Evolutionary conservation across 345 rosid species (phyloP), one percentile per base, ranked within the genome.

Genomic region (Acer saccharum): DNA sequence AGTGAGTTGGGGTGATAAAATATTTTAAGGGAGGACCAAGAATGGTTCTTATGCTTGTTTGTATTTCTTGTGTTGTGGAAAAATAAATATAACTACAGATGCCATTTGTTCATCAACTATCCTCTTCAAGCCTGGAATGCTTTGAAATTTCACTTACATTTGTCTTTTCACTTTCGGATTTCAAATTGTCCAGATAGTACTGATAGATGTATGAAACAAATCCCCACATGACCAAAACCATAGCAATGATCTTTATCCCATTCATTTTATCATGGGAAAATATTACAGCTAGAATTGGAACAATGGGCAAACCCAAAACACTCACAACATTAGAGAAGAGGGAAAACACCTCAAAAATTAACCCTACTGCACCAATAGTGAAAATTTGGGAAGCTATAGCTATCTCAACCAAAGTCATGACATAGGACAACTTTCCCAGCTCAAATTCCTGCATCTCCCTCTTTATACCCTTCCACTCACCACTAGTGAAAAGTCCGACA

Each of bases 221-320:
- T 7, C 90, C 98, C 95, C 90, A 88, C 7, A 81, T 44, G 14
- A 90, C 92, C 79, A 92, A 54, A 68, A 85, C 76, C 90, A 94
- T 82, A 12, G 91, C 75, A 61, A 88, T 83, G 4, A 67, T 87
- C 81, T 90, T 91, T 17, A 89, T 76, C 9, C 91, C 90, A 32
- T 83, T 81, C 94, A 93, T 88, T 71, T 82, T 81, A 55, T 90
- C 89, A 23, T 83, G 83, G 76, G 89, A 87, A 65, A 88, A 76
- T 76, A 89, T 81, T 61, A 89, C 85, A 13, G 91, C 94, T 54
- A 85, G 12, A 35, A 86, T 70, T 8, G 92, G 94, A 73, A 89
- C 83, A 11, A 91, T 81, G 9, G 91, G 93, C 80, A 87, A 78
- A 3, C 92, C 93, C 17, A 90, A 18, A 39, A 71, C 89, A 65